These are phyloP conservation scores for Cruciata laevipes DNA, from an alignment of 257 asterid genomes.

Conservation along the genomic window DNA sequence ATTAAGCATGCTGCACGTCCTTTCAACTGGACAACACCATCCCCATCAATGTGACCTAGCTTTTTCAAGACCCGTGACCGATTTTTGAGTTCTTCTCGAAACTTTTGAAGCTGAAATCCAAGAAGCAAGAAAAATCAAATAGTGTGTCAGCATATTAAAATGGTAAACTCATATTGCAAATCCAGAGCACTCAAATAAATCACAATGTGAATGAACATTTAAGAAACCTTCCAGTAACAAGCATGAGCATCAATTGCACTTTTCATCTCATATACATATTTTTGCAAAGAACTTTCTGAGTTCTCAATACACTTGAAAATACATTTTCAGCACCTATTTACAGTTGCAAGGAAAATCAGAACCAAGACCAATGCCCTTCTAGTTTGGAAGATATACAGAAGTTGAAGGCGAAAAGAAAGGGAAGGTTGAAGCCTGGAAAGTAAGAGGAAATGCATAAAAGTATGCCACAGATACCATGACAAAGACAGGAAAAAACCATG, in stretches of 20 bases:
- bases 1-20: constrained; percentile 98
- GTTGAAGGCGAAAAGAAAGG: neutral
- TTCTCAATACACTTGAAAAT: neutral
- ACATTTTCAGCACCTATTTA: neutral
- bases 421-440: neutral
- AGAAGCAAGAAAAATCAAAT: neutral
- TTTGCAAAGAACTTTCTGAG: neutral
- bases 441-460: neutral
- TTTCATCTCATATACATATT: neutral
- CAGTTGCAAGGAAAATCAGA: neutral
- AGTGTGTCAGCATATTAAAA: neutral
- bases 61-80: constrained; percentile 88
- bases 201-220: neutral
- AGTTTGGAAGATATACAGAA: neutral
- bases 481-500: neutral
- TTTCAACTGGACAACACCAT: constrained; percentile 85
- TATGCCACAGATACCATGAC: neutral
- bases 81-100: constrained; percentile 90
- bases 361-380: neutral
- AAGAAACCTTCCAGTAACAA: constrained; percentile 4
- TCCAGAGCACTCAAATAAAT: neutral
- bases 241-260: neutral
- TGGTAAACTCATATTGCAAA: neutral
- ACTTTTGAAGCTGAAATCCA: constrained; percentile 78
- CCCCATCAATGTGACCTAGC: constrained; percentile 86